Conservation (phyloP, 1,284 basidiomycete species). For the Waitea zeae region DNA sequence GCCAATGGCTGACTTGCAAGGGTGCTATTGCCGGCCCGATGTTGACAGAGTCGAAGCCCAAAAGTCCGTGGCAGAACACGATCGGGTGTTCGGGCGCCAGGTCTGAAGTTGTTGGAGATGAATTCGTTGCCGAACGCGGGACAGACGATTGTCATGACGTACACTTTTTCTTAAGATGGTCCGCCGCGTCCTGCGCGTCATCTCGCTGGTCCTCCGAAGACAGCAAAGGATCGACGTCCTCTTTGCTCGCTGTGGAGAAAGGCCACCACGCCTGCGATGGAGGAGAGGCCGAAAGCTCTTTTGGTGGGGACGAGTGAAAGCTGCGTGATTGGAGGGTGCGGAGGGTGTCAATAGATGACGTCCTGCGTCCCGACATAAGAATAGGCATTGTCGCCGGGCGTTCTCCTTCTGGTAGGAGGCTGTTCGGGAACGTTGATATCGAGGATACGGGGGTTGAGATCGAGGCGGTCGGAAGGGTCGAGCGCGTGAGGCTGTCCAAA, state of each 20-base stretch:
- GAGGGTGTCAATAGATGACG: slow-evolving; percentile 30
- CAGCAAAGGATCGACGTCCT: slow-evolving; percentile 23
- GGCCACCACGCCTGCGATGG: slow-evolving; percentile 9
- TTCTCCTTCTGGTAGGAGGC: slow-evolving; percentile 13
- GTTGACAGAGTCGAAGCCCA: slow-evolving; percentile 72
- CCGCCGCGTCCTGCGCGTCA: slow-evolving; percentile 32
- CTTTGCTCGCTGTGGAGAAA: neutral
- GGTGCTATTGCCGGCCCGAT: slow-evolving; percentile 60
- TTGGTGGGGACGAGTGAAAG: slow-evolving; percentile 8
- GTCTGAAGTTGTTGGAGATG: slow-evolving; percentile 13
- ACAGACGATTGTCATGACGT: slow-evolving; percentile 11
- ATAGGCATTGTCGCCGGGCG: slow-evolving; percentile 11
- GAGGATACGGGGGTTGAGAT: slow-evolving; percentile 18
- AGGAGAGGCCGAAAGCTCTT: neutral
- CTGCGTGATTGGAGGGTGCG: slow-evolving; percentile 33
- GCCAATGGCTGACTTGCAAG: slow-evolving; percentile 84
- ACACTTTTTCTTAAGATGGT: slow-evolving; percentile 55
- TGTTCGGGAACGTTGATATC: slow-evolving; percentile 9
- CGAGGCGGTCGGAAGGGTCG: slow-evolving; percentile 47
- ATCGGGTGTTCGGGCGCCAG: slow-evolving; percentile 66
- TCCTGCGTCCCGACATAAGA: slow-evolving; percentile 12
- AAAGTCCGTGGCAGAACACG: slow-evolving; percentile 86
- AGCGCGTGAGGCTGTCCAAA: slow-evolving; percentile 40
- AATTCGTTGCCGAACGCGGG: neutral
- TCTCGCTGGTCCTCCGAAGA: slow-evolving; percentile 40